Base-by-base conservation (phyloP, 768 basidiomycete genomes). In the Crassisporium funariophilum region DNA sequence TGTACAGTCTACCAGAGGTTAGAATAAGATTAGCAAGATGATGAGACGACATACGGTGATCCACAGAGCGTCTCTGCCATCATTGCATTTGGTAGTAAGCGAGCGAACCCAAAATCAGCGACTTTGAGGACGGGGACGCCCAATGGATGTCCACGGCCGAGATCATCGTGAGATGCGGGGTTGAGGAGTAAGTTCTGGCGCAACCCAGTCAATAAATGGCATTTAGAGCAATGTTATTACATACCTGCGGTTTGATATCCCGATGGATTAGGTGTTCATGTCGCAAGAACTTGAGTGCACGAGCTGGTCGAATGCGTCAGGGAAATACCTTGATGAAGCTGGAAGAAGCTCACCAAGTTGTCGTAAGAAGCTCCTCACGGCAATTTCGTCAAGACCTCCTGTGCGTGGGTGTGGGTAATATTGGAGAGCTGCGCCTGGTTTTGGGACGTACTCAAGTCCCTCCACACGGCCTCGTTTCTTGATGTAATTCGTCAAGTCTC, bases 21-120 rank as follows among this genome's bases (percentile, higher is more conserved):
- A 21, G 7, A 54, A 35, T 41, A 27, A 47, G 44, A 52, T n/a
- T 35, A 53, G 41, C 22, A 36, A 41, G 25, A 9, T 15, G 40
- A 39, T 35, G 35, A 2, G 19, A 36, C 23, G 16, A 80, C 91
- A 68, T 62, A 95, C 86, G 95, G 97, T 10, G 94, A 97, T 3
- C 97, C 95, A 64, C 97, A 99, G 2, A 99, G 74, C 4, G 97
- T 99, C 68, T 98, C 97, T 13, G 95, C 97, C 82, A 98, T 83
- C 80, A 92, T 88, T 5, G 91, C 83, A 24, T 86, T 89, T 0
- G 95, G 94, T 2, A 99, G 73, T 16, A 86, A 90, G 13, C 97
- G 82, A 0, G 97, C 97, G 59, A 99, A 99, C 0, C 97, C 97
- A 63, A 99, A 99, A 67, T 98, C 97, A 12, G 97, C 97, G 1